Evolutionary conservation across 768 basidiomycete genomes (phyloP).

Genomic region (Lactifluus rugatus): DNA sequence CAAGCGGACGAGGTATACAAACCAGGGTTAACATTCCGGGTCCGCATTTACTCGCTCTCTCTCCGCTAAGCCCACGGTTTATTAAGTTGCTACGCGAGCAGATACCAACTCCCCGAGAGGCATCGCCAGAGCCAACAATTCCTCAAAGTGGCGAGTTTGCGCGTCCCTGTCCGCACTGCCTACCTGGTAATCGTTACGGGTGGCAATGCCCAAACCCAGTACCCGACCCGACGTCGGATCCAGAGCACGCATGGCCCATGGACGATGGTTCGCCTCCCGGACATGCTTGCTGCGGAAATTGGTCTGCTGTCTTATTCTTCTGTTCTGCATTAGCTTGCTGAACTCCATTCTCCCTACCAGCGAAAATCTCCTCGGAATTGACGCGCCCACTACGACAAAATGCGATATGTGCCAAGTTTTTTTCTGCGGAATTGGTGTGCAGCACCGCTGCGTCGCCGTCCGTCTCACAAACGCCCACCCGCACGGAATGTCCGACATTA

Average conservation of each 20-base stretch:
- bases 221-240: slow-evolving; percentile 55
- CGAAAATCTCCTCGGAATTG: slow-evolving; percentile 63
- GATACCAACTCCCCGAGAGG: slow-evolving; percentile 69
- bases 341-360: slow-evolving; percentile 28
- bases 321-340: background rate
- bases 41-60: slow-evolving; percentile 29
- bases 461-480: slow-evolving; percentile 52
- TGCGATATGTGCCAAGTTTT: slow-evolving; percentile 78
- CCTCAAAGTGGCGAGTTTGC: slow-evolving; percentile 55
- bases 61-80: background rate
- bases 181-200: slow-evolving; percentile 57
- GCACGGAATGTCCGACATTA: slow-evolving; percentile 53
- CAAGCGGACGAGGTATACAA: slow-evolving; percentile 81
- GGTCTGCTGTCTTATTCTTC: slow-evolving; percentile 34
- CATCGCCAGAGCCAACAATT: slow-evolving; percentile 67
- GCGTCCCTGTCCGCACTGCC: slow-evolving; percentile 75
- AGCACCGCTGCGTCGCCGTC: slow-evolving; percentile 58
- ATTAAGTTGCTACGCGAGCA: slow-evolving; percentile 23
- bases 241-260: slow-evolving; percentile 65
- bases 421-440: slow-evolving; percentile 76
- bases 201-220: slow-evolving; percentile 81
- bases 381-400: slow-evolving; percentile 67
- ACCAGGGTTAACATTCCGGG: slow-evolving; percentile 50
- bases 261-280: slow-evolving; percentile 75
- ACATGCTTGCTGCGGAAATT: slow-evolving; percentile 74